These are phyloP conservation scores for Debaryomyces maramus DNA, from an alignment of 805 yeast genomes.

Conservation along the genomic window DNA sequence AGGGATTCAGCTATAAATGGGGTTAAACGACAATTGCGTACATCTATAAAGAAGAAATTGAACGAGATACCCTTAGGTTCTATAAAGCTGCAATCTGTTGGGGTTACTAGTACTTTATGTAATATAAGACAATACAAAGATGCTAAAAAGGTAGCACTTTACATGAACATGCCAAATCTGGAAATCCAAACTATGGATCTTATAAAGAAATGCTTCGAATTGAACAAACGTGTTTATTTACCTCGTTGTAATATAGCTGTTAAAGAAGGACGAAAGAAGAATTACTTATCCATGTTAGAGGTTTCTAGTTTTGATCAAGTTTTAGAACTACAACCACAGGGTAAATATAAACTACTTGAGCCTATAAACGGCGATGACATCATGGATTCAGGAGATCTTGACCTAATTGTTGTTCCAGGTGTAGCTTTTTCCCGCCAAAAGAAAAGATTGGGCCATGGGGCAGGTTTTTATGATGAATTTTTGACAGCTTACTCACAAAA, in stretches of 20 bases:
- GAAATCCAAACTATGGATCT: constrained; percentile 66
- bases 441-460: constrained; percentile 84
- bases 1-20: constrained; percentile 6
- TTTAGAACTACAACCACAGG: constrained; percentile 55
- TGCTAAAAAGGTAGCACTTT: constrained; percentile 60
- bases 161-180: constrained; percentile 71
- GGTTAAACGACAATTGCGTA: constrained; percentile 28
- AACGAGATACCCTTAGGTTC: constrained; percentile 13
- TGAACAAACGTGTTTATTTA: constrained; percentile 53
- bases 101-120: constrained; percentile 19
- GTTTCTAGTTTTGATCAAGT: constrained; percentile 47
- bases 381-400: constrained; percentile 43
- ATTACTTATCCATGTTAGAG: constrained; percentile 56
- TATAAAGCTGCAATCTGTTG: constrained; percentile 24
- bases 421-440: constrained; percentile 64
- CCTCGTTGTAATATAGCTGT: constrained; percentile 50
- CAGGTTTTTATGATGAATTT: constrained; percentile 83
- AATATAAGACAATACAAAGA: constrained; percentile 35
- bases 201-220: constrained; percentile 50
- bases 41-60: constrained; percentile 23
- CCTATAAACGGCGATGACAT: constrained; percentile 48
- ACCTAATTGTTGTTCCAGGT: constrained; percentile 80
- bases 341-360: constrained; percentile 66
- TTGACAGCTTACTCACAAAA: constrained; percentile 21
- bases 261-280: constrained; percentile 30